Percentiles rank a stretch among this genome's conserved stretches.
Conservation (phyloP, 2,329 filamentous ascomycete species). For the Clarireedia monteithiana region DNA sequence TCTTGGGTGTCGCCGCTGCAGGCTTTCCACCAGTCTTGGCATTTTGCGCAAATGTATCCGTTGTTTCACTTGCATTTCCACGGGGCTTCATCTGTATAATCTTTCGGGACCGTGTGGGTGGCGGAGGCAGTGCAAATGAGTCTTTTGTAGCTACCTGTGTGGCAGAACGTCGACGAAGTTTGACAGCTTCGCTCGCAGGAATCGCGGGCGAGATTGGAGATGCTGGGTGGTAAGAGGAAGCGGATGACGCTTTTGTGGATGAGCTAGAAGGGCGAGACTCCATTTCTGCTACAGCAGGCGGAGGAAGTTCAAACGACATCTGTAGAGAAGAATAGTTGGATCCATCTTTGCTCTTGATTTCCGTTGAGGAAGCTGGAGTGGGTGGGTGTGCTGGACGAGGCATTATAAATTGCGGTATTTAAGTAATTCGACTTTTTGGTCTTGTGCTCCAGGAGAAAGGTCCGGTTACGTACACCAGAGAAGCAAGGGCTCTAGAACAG, state of each 20-base stretch:
- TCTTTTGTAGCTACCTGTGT: slow-evolving; percentile 39
- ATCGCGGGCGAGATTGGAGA: slow-evolving; percentile 35
- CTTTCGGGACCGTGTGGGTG: slow-evolving; percentile 84
- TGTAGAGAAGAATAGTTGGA: slow-evolving; percentile 55
- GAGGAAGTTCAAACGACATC: slow-evolving; percentile 66
- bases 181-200: slow-evolving; percentile 34
- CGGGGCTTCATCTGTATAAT: slow-evolving; percentile 96
- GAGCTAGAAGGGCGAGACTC: slow-evolving; percentile 40
- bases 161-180: slow-evolving; percentile 38
- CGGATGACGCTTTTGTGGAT: slow-evolving; percentile 35
- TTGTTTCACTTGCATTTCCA: slow-evolving; percentile 33
- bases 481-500: background rate
- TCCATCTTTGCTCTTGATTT: slow-evolving; percentile 67
- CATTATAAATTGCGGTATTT: slow-evolving; percentile 39
- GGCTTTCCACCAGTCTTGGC: slow-evolving; percentile 15
- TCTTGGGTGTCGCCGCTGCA: slow-evolving; percentile 42
- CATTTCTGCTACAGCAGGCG: slow-evolving; percentile 56
- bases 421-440: background rate
- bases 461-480: background rate
- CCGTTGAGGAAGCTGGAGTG: slow-evolving; percentile 72
- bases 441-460: slow-evolving; percentile 3
- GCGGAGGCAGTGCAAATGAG: slow-evolving; percentile 77
- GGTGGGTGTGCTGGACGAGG: slow-evolving; percentile 59
- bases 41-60: slow-evolving; percentile 11
- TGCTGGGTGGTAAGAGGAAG: slow-evolving; percentile 41